phyloP scores from a whole-genome alignment of 495 filamentous ascomycete genomes.

The Cercophora scortea region DNA sequence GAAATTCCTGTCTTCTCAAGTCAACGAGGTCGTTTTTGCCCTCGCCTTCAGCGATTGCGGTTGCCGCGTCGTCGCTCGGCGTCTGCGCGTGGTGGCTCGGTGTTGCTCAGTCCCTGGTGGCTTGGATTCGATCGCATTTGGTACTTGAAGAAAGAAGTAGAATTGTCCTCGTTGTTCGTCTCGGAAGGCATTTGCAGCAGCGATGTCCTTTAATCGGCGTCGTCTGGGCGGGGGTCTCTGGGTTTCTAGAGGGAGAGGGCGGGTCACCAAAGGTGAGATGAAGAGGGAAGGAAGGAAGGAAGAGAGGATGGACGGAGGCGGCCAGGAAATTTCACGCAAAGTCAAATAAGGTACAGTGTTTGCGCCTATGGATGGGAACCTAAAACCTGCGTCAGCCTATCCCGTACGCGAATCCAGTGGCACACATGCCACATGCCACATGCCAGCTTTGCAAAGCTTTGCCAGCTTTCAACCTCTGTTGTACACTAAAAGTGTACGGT shows the following conservation, averaged over 20 bases:
- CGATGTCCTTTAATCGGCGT: background rate
- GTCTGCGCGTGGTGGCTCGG: conserved; percentile 36
- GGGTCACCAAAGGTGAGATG: background rate
- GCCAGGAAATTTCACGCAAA: too few relatives aligned
- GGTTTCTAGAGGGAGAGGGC: background rate
- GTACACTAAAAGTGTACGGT: too few relatives aligned
- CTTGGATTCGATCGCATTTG: conserved; percentile 38
- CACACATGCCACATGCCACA: too few relatives aligned
- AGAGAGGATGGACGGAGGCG: background rate
- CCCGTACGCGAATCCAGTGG: too few relatives aligned
- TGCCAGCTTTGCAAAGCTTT: background rate
- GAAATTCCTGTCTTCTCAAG: too few relatives aligned
- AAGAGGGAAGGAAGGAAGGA: background rate
- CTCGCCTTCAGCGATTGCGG: too few relatives aligned
- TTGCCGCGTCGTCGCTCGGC: conserved; percentile 39
- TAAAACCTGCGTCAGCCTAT: too few relatives aligned
- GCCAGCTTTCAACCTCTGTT: background rate
- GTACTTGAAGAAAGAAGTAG: conserved; percentile 36
- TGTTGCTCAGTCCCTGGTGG: conserved; percentile 27
- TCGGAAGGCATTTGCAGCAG: conserved; percentile 38
- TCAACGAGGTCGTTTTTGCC: too few relatives aligned
- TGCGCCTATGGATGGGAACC: too few relatives aligned
- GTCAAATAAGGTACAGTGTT: too few relatives aligned
- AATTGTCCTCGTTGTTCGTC: conserved; percentile 30
- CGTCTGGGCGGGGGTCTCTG: background rate